These are phyloP conservation scores for Fusarium lateritium DNA, from an alignment of 2,329 filamentous ascomycete species.

Conservation along the genomic window DNA sequence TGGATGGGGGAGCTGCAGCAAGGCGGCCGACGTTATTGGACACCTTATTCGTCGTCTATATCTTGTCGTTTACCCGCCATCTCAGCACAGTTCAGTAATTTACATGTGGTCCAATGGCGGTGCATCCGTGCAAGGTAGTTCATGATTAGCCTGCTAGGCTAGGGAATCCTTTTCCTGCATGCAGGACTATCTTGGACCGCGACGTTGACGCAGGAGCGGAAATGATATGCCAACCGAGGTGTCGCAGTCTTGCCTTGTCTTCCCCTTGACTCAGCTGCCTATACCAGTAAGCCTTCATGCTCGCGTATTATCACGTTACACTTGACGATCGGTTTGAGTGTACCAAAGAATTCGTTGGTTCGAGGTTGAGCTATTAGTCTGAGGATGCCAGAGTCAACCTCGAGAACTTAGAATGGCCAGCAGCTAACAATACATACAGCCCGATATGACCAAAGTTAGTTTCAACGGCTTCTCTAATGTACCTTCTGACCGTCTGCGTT, in stretches of 20 bases:
- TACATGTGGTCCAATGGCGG: slow-evolving; percentile 10
- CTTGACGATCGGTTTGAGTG: neutral
- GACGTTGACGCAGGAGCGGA: slow-evolving; percentile 2
- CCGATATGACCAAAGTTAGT: neutral
- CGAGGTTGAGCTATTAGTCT: slow-evolving; percentile 10
- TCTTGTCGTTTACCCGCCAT: slow-evolving; percentile 28
- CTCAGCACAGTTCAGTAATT: slow-evolving; percentile 19
- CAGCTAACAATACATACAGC: neutral
- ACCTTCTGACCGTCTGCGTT: slow-evolving; percentile 12
- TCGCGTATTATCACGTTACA: neutral
- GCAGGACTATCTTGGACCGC: slow-evolving; percentile 14
- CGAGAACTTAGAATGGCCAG: neutral
- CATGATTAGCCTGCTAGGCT: slow-evolving; percentile 6
- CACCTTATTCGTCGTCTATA: slow-evolving; percentile 34
- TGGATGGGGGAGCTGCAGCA: slow-evolving; percentile 37
- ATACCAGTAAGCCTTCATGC: neutral
- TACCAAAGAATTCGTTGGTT: neutral
- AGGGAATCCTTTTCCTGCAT: slow-evolving; percentile 15
- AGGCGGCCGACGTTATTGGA: slow-evolving; percentile 39
- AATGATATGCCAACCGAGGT: neutral
- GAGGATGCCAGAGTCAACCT: slow-evolving; percentile 8
- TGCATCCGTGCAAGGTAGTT: neutral
- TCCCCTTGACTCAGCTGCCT: neutral
- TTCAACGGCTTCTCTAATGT: slow-evolving; percentile 24
- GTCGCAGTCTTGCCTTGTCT: neutral